These are phyloP conservation scores for Candida pseudoviswanathii DNA, from an alignment of 1,139 yeast genomes.

Conservation along the genomic window DNA sequence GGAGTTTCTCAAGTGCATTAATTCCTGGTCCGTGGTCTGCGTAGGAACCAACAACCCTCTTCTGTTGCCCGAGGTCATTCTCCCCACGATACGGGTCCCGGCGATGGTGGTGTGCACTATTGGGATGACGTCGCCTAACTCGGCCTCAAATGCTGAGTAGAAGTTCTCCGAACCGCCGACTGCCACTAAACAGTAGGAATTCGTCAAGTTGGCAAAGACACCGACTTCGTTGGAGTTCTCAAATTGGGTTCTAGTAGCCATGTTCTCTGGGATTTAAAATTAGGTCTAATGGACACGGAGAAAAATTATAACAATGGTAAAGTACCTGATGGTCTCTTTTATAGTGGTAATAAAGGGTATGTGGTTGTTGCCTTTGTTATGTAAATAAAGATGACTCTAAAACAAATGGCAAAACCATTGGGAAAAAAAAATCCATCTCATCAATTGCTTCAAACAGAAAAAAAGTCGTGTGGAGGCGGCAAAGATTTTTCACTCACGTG, in stretches of 20 bases:
- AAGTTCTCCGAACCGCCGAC: conserved; percentile 98
- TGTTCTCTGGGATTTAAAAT: conserved; percentile 12
- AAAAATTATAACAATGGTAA: neutral
- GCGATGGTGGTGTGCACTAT: conserved; percentile 97
- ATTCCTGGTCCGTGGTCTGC: conserved; percentile 98
- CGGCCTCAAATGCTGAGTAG: conserved; percentile 96
- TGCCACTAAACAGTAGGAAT: conserved; percentile 94
- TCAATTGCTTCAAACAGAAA: neutral
- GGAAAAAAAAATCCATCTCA: conserved; percentile 4
- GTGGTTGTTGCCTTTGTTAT: conserved; percentile 1
- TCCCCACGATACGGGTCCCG: conserved; percentile 96
- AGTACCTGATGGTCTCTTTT: neutral
- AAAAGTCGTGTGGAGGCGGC: neutral
- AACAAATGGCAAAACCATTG: neutral
- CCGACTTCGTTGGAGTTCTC: conserved; percentile 99
- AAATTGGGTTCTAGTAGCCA: conserved; percentile 66
- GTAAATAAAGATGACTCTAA: conserved; percentile 7
- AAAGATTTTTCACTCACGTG: neutral
- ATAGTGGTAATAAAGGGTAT: neutral
- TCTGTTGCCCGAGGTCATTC: conserved; percentile 99
- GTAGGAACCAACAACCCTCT: conserved; percentile 96
- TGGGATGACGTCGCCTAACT: conserved; percentile 93
- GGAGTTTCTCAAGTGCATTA: conserved; percentile 95
- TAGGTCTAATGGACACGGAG: neutral
- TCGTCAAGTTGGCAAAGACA: conserved; percentile 94